These are phyloP conservation scores for Lipomyces spencermartinsiae DNA, from an alignment of 805 yeast species.

Conservation along the genomic window DNA sequence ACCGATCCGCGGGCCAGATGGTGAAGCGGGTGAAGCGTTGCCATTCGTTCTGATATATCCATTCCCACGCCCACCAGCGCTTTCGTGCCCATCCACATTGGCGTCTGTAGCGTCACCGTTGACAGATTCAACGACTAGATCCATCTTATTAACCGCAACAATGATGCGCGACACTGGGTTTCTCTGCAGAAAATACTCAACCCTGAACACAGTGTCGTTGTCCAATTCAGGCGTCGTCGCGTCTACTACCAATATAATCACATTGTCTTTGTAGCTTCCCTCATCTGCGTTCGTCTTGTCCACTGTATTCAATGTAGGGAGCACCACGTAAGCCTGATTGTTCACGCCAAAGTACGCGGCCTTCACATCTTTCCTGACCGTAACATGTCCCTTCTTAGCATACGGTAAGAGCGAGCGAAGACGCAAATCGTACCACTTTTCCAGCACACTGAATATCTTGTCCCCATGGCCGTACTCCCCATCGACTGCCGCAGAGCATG, in stretches of 20 bases:
- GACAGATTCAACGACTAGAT: neutral
- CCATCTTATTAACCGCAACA: constrained; percentile 15
- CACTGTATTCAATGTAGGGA: constrained; percentile 1
- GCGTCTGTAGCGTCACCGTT: neutral
- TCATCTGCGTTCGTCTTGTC: neutral
- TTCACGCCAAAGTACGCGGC: constrained; percentile 1
- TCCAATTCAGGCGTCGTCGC: neutral
- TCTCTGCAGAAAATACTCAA: constrained; percentile 8
- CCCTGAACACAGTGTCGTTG: neutral
- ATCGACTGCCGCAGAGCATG: constrained; percentile 4
- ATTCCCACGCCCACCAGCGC: neutral
- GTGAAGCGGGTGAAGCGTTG: neutral
- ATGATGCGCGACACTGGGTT: constrained; percentile 16
- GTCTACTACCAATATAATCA: constrained; percentile 11
- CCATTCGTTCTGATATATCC: neutral
- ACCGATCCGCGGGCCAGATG: neutral
- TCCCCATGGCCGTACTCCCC: constrained; percentile 11
- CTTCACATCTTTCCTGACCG: neutral
- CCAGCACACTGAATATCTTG: constrained; percentile 11
- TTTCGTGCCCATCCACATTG: neutral
- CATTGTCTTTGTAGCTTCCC: constrained; percentile 5
- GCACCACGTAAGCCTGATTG: neutral
- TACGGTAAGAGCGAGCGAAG: neutral
- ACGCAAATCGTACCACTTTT: neutral
- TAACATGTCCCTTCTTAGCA: neutral